These are phyloP conservation scores for Kodamaea hsintzibuensis DNA, from an alignment of 805 yeast species.

Conservation along the genomic window DNA sequence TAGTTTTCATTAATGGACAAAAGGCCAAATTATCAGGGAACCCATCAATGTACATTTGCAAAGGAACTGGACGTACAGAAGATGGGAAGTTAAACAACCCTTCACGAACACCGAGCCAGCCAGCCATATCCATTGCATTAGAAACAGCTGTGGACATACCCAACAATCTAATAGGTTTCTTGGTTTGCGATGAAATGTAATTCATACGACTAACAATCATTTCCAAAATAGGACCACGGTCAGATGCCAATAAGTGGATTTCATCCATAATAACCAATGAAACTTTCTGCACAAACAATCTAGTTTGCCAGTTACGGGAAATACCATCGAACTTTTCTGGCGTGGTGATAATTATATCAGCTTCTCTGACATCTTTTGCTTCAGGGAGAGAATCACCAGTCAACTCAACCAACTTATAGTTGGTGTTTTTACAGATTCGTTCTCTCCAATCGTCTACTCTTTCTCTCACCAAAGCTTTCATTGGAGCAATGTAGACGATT, in stretches of 20 bases:
- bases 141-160: conserved; percentile 88
- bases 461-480: conserved; percentile 84
- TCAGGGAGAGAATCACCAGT: conserved; percentile 85
- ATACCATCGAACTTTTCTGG: conserved; percentile 90
- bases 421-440: conserved; percentile 49
- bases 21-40: conserved; percentile 80
- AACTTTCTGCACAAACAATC: conserved; percentile 72
- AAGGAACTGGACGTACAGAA: conserved; percentile 82
- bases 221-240: conserved; percentile 83
- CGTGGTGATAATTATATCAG: conserved; percentile 78
- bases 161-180: conserved; percentile 60
- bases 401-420: conserved; percentile 63
- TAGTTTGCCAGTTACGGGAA: conserved; percentile 80
- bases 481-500: conserved; percentile 83
- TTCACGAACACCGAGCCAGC: conserved; percentile 74
- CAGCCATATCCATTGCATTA: conserved; percentile 82
- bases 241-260: conserved; percentile 80
- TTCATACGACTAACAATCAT: conserved; percentile 90
- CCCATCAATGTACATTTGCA: conserved; percentile 85
- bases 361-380: conserved; percentile 60
- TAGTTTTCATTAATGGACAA: conserved; percentile 82
- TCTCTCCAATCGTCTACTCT: conserved; percentile 79
- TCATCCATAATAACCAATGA: conserved; percentile 84
- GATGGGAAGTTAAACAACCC: conserved; percentile 81
- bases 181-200: conserved; percentile 61